Percentiles rank a stretch among this genome's conserved stretches.
These are phyloP conservation scores for Guadua angustifolia DNA, from an alignment of 176 grass and related monocot species.

Conservation along the genomic window DNA sequence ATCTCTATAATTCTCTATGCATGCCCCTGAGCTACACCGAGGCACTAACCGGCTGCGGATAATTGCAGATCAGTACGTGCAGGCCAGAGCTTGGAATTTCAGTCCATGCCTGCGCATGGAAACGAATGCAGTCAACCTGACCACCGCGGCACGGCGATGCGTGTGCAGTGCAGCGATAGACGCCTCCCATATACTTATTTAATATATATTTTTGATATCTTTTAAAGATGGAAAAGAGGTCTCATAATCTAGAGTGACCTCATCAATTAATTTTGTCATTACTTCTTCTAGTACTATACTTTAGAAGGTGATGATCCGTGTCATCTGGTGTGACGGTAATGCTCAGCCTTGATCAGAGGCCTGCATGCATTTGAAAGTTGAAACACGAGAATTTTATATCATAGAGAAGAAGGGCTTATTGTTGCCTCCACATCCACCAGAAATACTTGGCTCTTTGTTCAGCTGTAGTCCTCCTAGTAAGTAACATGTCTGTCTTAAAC, in stretches of 20 bases:
- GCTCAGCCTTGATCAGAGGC: too few species aligned
- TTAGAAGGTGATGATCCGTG: too few species aligned
- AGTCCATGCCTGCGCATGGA: conserved; percentile 11
- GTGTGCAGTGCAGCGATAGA: background rate
- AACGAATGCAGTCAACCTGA: conserved; percentile 25
- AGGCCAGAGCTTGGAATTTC: background rate
- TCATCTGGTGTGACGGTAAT: too few species aligned
- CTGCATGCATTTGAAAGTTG: fast-evolving
- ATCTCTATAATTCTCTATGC: too few species aligned
- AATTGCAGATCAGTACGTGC: background rate
- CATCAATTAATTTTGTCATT: conserved; percentile 3
- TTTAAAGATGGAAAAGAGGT: too few species aligned
- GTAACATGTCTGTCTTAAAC: background rate
- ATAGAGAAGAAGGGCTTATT: background rate
- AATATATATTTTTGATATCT: too few species aligned
- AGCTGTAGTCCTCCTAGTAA: background rate
- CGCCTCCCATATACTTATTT: too few species aligned
- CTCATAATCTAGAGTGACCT: background rate
- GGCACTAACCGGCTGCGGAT: background rate
- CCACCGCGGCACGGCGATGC: background rate
- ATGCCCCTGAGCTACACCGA: too few species aligned
- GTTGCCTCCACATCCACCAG: background rate
- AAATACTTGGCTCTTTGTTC: background rate
- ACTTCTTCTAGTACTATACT: background rate
- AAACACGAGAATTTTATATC: background rate